Percentiles rank a stretch among this genome's conserved stretches.
phyloP scores from a whole-genome alignment of 129 eudicot species.

The Chrysanthemum seticuspe region DNA sequence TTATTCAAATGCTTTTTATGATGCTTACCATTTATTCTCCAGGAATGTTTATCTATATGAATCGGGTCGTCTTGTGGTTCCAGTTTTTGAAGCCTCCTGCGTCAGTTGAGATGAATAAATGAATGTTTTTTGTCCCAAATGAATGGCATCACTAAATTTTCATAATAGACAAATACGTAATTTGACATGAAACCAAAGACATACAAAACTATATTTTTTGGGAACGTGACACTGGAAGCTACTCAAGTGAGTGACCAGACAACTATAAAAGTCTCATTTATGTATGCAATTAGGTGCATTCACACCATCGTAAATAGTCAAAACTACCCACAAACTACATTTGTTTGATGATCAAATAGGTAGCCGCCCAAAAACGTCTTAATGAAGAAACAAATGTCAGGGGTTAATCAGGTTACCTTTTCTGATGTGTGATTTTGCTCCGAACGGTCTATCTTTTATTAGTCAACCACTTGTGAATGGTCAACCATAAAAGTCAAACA shows the following conservation, averaged over 20 bases:
- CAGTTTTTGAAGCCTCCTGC: slow-evolving; percentile 25
- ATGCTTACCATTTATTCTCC: neutral
- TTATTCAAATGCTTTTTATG: slow-evolving; percentile 3
- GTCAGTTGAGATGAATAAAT: neutral
- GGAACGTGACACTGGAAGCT: too few species aligned
- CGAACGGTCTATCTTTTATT: too few species aligned
- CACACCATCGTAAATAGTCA: neutral
- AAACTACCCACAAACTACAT: neutral
- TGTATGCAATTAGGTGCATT: too few species aligned
- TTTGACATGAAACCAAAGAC: too few species aligned
- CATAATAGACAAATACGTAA: too few species aligned
- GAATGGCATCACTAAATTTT: neutral
- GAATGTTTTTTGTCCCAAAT: neutral
- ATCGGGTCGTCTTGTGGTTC: slow-evolving; percentile 18
- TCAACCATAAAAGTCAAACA: too few species aligned
- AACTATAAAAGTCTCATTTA: too few species aligned
- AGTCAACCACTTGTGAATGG: too few species aligned
- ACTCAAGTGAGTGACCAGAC: too few species aligned
- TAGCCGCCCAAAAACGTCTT: neutral
- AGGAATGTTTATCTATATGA: slow-evolving; percentile 19
- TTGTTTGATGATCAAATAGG: neutral
- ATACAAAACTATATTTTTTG: too few species aligned
- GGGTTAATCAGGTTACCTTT: slow-evolving; percentile 37
- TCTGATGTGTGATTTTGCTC: too few species aligned
- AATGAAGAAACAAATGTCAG: neutral